Base-by-base conservation (phyloP, 257 asterid genomes). In the Phtheirospermum japonicum region DNA sequence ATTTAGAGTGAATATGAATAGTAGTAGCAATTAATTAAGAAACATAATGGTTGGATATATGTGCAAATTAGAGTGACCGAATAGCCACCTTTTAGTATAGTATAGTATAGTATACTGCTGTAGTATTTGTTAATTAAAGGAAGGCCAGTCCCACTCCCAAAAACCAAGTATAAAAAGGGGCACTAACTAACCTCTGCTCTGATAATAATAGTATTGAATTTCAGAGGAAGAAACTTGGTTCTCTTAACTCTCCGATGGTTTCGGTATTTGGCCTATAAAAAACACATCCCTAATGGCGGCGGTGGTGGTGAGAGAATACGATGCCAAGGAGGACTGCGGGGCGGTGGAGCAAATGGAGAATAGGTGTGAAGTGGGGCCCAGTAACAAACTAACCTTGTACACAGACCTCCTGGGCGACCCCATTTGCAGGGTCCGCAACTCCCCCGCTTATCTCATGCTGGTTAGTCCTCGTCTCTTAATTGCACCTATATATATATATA, bases 361-460 rank as follows among this genome's bases (percentile, higher is more conserved):
- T 42, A 61, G 75, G 53, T 92, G 97, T 33, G 99, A 89, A 19
- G 95, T 83, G 42, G 99, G 97, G 0, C 89, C 97, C 59, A 66
- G 65, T 48, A 86, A 88, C 5, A 74, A 86, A 68, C 85, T 92
- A 57, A 83, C 83, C 4, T 80, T 92, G 46, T 86, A 72, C 81
- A 92, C 99, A 18, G 86, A 92, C 73, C 90, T 79, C 56, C 46
- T 92, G 43, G 99, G 98, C 33, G 99, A 86, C 82, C 99, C 97
- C 71, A 82, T 89, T 63, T 86, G 89, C 81, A 59, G 99, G 71
- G 88, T 92, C 77, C 95, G 97, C 56, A 77, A 92, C 63, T 88
- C 99, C 26, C 96, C 99, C 18, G 79, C 80, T 33, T 77, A 78
- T 76, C 90, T 84, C 85, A 92, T 92, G 99, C 88, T 92, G 75